Conservation (phyloP, 2,329 filamentous ascomycete species). For the Ceratocystis albifundus region DNA sequence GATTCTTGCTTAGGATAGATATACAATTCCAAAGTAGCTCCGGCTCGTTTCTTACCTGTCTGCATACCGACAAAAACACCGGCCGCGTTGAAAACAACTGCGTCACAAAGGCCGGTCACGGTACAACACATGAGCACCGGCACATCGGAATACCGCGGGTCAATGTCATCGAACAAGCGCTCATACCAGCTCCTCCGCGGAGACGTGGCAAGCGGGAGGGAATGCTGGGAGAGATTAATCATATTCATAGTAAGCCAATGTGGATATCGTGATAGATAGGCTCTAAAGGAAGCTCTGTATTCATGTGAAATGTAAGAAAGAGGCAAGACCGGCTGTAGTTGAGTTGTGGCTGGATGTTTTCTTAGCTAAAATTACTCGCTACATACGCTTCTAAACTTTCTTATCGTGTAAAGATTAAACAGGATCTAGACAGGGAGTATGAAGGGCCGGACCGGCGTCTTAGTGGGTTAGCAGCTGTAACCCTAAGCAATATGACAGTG, state of each 20-base stretch:
- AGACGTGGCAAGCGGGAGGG: not conserved
- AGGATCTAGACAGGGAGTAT: not conserved
- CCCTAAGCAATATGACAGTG: not conserved
- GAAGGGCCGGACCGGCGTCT: slow-evolving; percentile 1
- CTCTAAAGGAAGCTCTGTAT: not conserved
- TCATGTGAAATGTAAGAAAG: not conserved
- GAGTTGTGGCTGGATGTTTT: too few relatives aligned
- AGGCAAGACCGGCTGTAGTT: not conserved
- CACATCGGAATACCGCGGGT: slow-evolving; percentile 27
- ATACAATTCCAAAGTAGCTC: not conserved
- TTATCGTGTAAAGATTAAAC: not conserved
- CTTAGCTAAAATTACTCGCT: too few relatives aligned
- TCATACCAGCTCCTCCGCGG: slow-evolving; percentile 8
- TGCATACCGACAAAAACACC: slow-evolving; percentile 35
- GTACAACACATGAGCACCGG: slow-evolving; percentile 34
- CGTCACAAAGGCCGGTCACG: slow-evolving; percentile 34
- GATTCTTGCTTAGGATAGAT: too few relatives aligned
- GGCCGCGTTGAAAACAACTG: slow-evolving; percentile 33
- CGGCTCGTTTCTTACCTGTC: slow-evolving; percentile 26
- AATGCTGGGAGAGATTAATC: not conserved
- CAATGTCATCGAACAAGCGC: slow-evolving; percentile 17
- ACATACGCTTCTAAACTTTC: not conserved
- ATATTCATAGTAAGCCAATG: not conserved
- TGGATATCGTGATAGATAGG: not conserved
- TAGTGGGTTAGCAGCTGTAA: not conserved